Percentiles rank a stretch among this genome's conserved stretches.
Conservation (phyloP, 208 protist species). For the Trypanosoma lewisi region DNA sequence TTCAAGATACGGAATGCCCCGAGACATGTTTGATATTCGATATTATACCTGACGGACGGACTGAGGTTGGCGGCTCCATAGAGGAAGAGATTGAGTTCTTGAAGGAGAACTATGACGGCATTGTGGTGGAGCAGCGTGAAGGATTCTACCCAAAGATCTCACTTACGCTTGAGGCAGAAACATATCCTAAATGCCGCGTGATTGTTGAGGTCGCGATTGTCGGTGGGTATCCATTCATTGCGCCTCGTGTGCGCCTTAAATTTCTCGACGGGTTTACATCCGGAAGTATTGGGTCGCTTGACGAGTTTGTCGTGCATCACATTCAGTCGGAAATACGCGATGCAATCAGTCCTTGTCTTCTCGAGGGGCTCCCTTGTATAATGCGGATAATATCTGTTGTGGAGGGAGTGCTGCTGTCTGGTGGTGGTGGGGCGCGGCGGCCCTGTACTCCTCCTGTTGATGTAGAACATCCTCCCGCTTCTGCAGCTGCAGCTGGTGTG, state of each 20-base stretch:
- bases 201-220: constrained; percentile 56
- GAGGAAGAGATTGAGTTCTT: constrained; percentile 73
- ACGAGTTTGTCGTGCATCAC: constrained; percentile 35
- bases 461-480: not conserved
- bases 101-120: constrained; percentile 57
- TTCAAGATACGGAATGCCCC: not conserved
- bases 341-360: constrained; percentile 53
- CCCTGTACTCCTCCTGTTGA: not conserved
- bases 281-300: constrained; percentile 28
- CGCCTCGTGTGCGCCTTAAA: constrained; percentile 43
- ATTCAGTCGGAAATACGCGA: constrained; percentile 51
- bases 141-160: constrained; percentile 43
- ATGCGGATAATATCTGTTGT: constrained; percentile 75
- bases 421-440: no score
- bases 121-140: constrained; percentile 39
- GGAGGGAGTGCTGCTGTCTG: constrained; percentile 35
- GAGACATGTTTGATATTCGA: constrained; percentile 25
- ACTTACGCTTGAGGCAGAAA: constrained; percentile 44
- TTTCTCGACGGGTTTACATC: constrained; percentile 36
- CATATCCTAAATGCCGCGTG: constrained; percentile 34
- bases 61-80: constrained; percentile 45
- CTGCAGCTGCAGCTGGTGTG: constrained; percentile 17
- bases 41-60: constrained; percentile 53
- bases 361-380: constrained; percentile 53
- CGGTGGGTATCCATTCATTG: constrained; percentile 66